These are phyloP conservation scores for Mucor lusitanicus DNA, from an alignment of 371 early-diverging fungal genomes.

Conservation along the genomic window DNA sequence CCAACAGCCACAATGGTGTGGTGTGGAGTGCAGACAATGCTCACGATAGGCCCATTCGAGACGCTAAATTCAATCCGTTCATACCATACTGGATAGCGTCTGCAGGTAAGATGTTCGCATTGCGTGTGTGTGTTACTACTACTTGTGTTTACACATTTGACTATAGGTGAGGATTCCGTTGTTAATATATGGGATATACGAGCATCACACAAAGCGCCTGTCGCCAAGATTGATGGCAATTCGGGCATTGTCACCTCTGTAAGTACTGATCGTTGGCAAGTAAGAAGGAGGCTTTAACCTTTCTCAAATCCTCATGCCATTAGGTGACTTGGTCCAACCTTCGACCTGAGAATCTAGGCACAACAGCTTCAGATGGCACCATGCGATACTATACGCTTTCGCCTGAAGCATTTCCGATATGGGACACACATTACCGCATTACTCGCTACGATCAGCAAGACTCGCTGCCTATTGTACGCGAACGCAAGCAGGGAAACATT, in stretches of 20 bases:
- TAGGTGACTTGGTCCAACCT: conserved; percentile 66
- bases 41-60: conserved; percentile 50
- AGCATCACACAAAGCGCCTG: conserved; percentile 46
- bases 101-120: conserved; percentile 31
- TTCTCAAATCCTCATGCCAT: neutral
- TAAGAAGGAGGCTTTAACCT: neutral
- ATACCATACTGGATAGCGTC: conserved; percentile 83
- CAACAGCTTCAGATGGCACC: conserved; percentile 53
- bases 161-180: conserved; percentile 51
- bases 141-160: neutral
- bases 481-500: conserved; percentile 3
- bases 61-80: conserved; percentile 72
- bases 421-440: conserved; percentile 25
- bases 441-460: conserved; percentile 12
- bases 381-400: conserved; percentile 53
- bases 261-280: conserved; percentile 4
- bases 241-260: conserved; percentile 49
- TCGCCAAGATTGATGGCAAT: conserved; percentile 61
- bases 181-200: conserved; percentile 83
- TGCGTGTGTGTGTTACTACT: neutral
- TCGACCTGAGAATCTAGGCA: conserved; percentile 58
- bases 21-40: conserved; percentile 34
- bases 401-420: conserved; percentile 21
- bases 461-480: conserved; percentile 15
- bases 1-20: neutral